phyloP scores from a whole-genome alignment of 2,329 filamentous ascomycete genomes.

The Cladobotryum mycophilum region DNA sequence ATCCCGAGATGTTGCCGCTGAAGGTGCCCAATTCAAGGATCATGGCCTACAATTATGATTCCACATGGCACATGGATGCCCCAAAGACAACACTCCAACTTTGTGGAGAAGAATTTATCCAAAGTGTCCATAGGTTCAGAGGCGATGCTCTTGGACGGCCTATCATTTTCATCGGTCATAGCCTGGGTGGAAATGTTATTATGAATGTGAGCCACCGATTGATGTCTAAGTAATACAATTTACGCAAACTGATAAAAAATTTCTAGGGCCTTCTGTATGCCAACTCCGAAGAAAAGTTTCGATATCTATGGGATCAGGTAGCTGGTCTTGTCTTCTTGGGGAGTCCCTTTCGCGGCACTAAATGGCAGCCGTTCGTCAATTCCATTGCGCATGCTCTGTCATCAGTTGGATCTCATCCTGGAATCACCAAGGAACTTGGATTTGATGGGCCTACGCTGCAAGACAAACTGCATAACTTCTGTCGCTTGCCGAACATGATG shows the following conservation, averaged over 20 bases:
- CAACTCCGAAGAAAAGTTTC: too few species aligned
- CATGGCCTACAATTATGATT: constrained; percentile 13
- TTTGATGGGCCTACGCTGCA: constrained; percentile 11
- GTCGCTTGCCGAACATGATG: constrained; percentile 11
- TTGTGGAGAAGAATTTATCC: constrained; percentile 16
- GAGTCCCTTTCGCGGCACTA: too few species aligned
- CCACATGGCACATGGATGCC: constrained; percentile 12
- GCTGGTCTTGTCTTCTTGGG: too few species aligned
- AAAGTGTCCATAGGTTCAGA: constrained; percentile 7
- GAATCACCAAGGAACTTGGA: constrained; percentile 11
- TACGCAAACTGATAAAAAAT: too few species aligned
- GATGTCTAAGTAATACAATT: too few species aligned
- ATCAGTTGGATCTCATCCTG: constrained; percentile 13
- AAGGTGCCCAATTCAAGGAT: not conserved
- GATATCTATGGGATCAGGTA: too few species aligned
- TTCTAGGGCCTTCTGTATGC: too few species aligned
- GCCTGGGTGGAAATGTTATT: too few species aligned
- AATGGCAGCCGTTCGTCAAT: constrained; percentile 4
- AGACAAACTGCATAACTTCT: constrained; percentile 16
- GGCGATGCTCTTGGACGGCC: too few species aligned
- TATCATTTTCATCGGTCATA: too few species aligned
- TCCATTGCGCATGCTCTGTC: constrained; percentile 7
- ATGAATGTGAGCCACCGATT: too few species aligned
- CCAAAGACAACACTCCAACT: constrained; percentile 15
- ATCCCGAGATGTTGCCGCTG: constrained; percentile 13